Base-by-base conservation (phyloP, 2,329 filamentous ascomycete species). In the Scortechinia acanthostroma region DNA sequence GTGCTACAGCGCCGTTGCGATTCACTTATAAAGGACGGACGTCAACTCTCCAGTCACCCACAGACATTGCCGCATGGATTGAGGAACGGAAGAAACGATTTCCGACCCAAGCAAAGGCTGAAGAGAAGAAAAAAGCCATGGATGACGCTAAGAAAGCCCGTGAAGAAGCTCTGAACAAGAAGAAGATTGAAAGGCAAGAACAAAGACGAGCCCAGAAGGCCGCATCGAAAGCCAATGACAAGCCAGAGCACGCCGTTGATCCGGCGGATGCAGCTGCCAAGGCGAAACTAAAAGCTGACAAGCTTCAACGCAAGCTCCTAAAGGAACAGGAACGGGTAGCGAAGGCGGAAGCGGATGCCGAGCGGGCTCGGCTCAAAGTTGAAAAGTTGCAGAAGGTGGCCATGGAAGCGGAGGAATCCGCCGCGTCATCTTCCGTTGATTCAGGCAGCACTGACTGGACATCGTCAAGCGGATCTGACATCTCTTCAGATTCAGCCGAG, bases 51-150 rank as follows among this genome's bases (percentile, higher is more conserved):
- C 68, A 70, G 45, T 71, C 70, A 4, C 53, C 69, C 2, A 70
- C 70, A 23, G 80, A 83, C 42, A 68, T 83, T 14, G 66, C 69
- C 3, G 70, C 72, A 6, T 84, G 77, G 76, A 74, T 78, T 43
- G 70, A 69, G 42, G 79, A 83, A 53, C 69, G 80, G 25, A 74
- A 64, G 52, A 74, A 69, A 48, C 69, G 71, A 20, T 84, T 69
- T 53, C 79, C 80, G 0, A 83, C 79, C 0, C 61, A 63, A 52
- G 66, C 68, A 35, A 69, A 74, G 14, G 57, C 62, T 3, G 61
- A 66, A 20, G 54, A 51, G 16, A 51, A 50, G 20, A 50, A 52
- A 45, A 55, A 55, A 45, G 56, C 59, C 44, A 49, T 62, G 5
- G 63, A 78, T 48, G 75, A 79, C 54, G 80, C 35, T 6, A 40